Evolutionary conservation across 345 rosid species (phyloP).

Genomic region (Lepidium africanum): DNA sequence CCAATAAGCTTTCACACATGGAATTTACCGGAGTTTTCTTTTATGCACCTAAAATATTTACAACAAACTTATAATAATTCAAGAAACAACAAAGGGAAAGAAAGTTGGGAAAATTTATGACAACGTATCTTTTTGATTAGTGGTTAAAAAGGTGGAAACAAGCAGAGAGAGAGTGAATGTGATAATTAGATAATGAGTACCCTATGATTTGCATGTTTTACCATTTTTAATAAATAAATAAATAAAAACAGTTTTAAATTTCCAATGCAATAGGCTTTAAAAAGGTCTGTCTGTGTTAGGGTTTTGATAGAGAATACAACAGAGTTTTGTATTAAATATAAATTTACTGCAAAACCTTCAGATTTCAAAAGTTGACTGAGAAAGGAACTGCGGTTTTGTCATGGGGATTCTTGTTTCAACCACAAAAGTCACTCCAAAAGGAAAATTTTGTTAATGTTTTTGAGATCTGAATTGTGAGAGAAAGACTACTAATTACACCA

Average conservation of each 20-base stretch:
- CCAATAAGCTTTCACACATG: too few species aligned
- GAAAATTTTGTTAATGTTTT: constrained; percentile 9
- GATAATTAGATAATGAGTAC: constrained; percentile 88
- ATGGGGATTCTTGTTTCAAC: constrained; percentile 37
- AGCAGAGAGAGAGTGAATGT: constrained; percentile 19
- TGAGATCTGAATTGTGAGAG: constrained; percentile 19
- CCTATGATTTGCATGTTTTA: constrained; percentile 69
- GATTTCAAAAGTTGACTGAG: constrained; percentile 27
- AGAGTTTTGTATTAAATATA: constrained; percentile 9
- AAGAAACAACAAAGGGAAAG: not conserved
- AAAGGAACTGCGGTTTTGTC: constrained; percentile 36
- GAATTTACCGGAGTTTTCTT: too few species aligned
- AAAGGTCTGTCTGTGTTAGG: constrained; percentile 20
- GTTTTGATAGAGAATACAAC: constrained; percentile 23
- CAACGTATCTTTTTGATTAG: constrained; percentile 15
- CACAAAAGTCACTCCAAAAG: constrained; percentile 5
- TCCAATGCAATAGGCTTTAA: constrained; percentile 16
- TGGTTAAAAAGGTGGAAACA: constrained; percentile 24
- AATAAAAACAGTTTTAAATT: constrained; percentile 3
- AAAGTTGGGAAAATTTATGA: not conserved
- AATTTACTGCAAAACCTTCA: constrained; percentile 8
- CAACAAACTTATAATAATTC: not conserved
- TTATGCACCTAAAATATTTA: too few species aligned
- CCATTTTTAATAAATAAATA: constrained; percentile 5
- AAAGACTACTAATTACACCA: constrained; percentile 27